Base-by-base conservation (phyloP, 768 basidiomycete species). In the Pholiota microspora region DNA sequence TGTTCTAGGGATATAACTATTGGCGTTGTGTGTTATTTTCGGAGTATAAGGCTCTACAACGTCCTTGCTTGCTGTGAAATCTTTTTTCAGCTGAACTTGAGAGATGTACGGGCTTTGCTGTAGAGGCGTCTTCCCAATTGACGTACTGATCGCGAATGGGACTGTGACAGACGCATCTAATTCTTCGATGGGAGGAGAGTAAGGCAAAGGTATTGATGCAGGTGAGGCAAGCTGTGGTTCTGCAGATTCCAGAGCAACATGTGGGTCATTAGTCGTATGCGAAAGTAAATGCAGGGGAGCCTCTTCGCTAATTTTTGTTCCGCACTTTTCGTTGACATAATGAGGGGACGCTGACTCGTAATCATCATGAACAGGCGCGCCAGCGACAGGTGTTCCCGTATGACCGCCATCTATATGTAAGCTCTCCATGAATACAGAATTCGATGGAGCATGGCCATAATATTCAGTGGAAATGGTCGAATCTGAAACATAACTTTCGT, bases 11-110 rank as follows among this genome's bases (percentile, higher is more conserved):
- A 64, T 66, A 51, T 65, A 68, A 44, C 61, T 59, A 21, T 65
- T 65, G 29, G 46, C 35, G 36, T 54, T 51, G 21, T 59, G 56
- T 15, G 34, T 53, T 7, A 58, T 46, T 59, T 62, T 65, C 2
- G 73, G 75, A 10, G 68, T 62, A 52, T 78, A 77, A n/a, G 73
- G 69, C 57, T 76, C 73, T 23, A 69, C 60, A 52, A 65, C 61
- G 3, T 59, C 59, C 44, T 54, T 54, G 49, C 27, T 57, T 13
- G 35, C n/a, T 15, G 45, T 23, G 10, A 51, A 27, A 24, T 59
- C 55, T 45, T 56, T 57, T 35, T 49, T 59, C 28, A 27, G 18
- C 34, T n/a, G n/a, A 10, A 51, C 56, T 27, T 42, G 35, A 13
- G 62, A 56, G 7, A 54, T 42, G 55, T 63, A 59, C 5, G 55